Evolutionary conservation across 2,329 filamentous ascomycete species (phyloP).

Genomic region (Huntiella abstrusa): DNA sequence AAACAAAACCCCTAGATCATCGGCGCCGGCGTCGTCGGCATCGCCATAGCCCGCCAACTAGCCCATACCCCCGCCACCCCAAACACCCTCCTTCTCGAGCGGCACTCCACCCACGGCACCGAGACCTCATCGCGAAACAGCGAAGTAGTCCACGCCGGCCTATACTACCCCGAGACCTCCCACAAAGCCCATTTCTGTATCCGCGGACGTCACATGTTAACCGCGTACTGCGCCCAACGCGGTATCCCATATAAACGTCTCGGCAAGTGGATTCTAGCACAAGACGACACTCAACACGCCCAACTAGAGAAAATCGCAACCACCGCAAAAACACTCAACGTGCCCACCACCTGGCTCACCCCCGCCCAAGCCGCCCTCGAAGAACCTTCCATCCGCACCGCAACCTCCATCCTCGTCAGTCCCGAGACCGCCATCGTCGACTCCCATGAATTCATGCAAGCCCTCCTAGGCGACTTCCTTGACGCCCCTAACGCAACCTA

Average conservation of each 20-base stretch:
- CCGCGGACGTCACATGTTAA: constrained; percentile 55
- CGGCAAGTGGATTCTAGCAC: constrained; percentile 91
- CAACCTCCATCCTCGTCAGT: constrained; percentile 60
- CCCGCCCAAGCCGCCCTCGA: constrained; percentile 38
- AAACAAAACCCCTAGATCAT: constrained; percentile 25
- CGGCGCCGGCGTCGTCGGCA: constrained; percentile 50
- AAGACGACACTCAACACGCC: constrained; percentile 51
- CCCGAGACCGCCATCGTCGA: constrained; percentile 82
- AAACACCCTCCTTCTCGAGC: constrained; percentile 63
- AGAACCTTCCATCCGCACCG: constrained; percentile 61
- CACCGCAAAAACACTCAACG: constrained; percentile 23
- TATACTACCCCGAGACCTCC: constrained; percentile 63
- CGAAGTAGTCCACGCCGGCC: constrained; percentile 88
- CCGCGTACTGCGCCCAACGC: constrained; percentile 51
- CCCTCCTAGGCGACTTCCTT: constrained; percentile 58
- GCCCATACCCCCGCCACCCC: constrained; percentile 37
- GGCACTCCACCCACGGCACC: constrained; percentile 54
- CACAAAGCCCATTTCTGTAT: constrained; percentile 78
- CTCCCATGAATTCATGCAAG: constrained; percentile 67
- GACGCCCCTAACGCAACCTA: constrained; percentile 50
- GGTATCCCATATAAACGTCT: constrained; percentile 53
- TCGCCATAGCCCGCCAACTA: constrained; percentile 59
- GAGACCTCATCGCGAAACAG: constrained; percentile 77
- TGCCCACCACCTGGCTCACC: constrained; percentile 55
- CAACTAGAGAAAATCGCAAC: constrained; percentile 34